A percentile compares a stretch with the other conserved stretches of the same genome.
Evolutionary conservation across 768 basidiomycete genomes (phyloP).

Genomic region (Strobilomyces echinocephalus): DNA sequence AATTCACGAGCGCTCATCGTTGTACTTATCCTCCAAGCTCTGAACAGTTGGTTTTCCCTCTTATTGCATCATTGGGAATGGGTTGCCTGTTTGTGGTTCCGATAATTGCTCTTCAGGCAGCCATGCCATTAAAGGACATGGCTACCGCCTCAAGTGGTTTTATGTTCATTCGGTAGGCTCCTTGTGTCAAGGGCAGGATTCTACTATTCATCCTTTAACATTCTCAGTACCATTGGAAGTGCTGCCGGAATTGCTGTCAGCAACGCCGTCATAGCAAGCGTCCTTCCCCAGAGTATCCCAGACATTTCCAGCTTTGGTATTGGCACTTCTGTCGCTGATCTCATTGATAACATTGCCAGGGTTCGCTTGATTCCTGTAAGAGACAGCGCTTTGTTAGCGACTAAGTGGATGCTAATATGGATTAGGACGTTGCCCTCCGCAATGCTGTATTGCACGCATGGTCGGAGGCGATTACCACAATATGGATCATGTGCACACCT

Average conservation of each 20-base stretch:
- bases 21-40: conserved; percentile 40
- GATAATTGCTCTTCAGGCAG: conserved; percentile 71
- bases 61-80: conserved; percentile 61
- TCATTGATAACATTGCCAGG: conserved; percentile 42
- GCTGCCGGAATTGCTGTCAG: conserved; percentile 70
- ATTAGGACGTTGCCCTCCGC: conserved; percentile 47
- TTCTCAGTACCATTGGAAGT: conserved; percentile 57
- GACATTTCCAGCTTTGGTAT: conserved; percentile 19
- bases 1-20: not conserved
- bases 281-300: conserved; percentile 35
- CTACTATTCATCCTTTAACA: not conserved
- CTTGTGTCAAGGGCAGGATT: not conserved
- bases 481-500: conserved; percentile 65
- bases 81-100: conserved; percentile 67
- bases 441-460: conserved; percentile 55
- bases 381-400: not conserved
- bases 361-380: conserved; percentile 30
- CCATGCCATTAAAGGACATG: conserved; percentile 83
- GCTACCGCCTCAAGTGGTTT: conserved; percentile 74
- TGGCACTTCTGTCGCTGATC: conserved; percentile 36
- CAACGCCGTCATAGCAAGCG: conserved; percentile 62
- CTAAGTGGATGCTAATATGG: not conserved
- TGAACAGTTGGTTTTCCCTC: conserved; percentile 55
- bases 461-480: conserved; percentile 52
- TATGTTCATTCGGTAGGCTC: conserved; percentile 55